Conservation (phyloP, 179 eudicot species). For the Patellifolia procumbens region DNA sequence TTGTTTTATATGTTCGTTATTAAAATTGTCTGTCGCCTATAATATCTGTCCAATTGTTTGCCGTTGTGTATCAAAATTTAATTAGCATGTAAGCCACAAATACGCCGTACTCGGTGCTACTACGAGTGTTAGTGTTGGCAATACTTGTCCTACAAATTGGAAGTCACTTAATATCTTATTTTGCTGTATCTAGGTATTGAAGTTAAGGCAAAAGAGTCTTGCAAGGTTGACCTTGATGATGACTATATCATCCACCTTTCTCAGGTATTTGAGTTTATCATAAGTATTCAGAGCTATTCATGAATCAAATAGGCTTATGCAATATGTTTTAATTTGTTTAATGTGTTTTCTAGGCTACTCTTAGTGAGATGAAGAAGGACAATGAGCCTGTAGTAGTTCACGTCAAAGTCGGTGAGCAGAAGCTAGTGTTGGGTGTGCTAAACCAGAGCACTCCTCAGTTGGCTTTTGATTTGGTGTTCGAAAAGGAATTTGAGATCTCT, state of each 20-base stretch:
- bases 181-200: conserved; percentile 3
- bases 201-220: neutral
- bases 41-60: too few relatives aligned
- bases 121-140: too few relatives aligned
- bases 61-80: too few relatives aligned
- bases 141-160: neutral
- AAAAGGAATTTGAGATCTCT: conserved; percentile 63
- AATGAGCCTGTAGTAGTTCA: conserved; percentile 37
- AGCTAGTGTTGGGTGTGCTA: conserved; percentile 52
- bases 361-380: conserved; percentile 56
- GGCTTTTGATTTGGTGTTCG: conserved; percentile 67
- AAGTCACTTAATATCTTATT: neutral
- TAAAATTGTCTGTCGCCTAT: too few relatives aligned
- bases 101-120: too few relatives aligned
- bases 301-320: neutral
- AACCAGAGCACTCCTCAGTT: conserved; percentile 50
- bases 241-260: conserved; percentile 8
- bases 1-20: too few relatives aligned
- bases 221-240: neutral
- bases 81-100: too few relatives aligned
- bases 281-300: neutral
- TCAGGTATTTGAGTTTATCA: neutral
- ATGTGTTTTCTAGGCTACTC: neutral
- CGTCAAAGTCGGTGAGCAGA: conserved; percentile 43
- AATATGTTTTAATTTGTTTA: neutral